Base-by-base conservation (phyloP, 345 rosid genomes). In the Gossypium rotundifolium region DNA sequence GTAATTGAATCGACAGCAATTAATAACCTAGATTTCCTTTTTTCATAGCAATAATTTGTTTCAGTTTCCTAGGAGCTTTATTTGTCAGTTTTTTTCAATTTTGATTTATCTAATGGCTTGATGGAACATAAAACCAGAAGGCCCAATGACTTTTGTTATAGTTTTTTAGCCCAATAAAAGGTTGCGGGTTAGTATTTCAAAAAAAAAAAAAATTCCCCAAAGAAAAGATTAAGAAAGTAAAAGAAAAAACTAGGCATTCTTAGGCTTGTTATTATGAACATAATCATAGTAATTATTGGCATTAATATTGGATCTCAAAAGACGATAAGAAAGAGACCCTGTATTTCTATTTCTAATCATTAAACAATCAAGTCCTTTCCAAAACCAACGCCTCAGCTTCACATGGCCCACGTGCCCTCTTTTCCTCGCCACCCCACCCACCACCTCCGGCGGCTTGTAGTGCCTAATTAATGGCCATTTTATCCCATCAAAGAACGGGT, bases 391-490 rank as follows among this genome's bases (percentile, higher is more conserved):
- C 84, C 79, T 79, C 70, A 84, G 73, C 72, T 62, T 81, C 83
- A 80, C 77, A 71, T 85, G 87, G 65, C 83, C 48, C 76, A 70
- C 73, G 71, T 83, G 88, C 62, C 86, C 72, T 67, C 76, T 85
- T 20, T 85, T 67, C 80, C 84, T 88, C 33, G 78, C 85, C 72
- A 72, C 81, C 25, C 86, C 84, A 42, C 90, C 95, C 27, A 84
- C 81, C 23, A 84, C 84, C 76, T 85, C 89, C 75, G 97, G 98
- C 44, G 98, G 92, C 81, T 87, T 84, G 76, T 86, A 86, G 75
- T 86, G 87, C 72, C 94, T 87, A 77, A 93, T 92, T 80, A 94
- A 73, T 57, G 94, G 86, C 98, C 98, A 92, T 81, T 83, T 86
- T 11, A 92, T 84, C 18, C 93, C 91, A 44, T 86, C 84, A 59